These are phyloP conservation scores for Tephrocybe sp. DNA, from an alignment of 768 basidiomycete genomes.

Conservation along the genomic window DNA sequence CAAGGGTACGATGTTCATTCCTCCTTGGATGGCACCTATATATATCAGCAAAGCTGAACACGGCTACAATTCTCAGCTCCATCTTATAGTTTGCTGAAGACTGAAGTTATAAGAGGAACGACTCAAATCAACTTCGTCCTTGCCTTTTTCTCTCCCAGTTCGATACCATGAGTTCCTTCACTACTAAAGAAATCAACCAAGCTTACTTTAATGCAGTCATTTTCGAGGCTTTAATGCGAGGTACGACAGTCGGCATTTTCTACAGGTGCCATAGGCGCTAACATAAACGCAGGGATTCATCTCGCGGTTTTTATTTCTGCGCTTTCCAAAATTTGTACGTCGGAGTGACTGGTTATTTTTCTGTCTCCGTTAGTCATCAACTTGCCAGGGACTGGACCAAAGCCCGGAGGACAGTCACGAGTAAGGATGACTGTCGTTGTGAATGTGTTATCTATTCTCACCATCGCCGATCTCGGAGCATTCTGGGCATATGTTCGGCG, in stretches of 20 bases:
- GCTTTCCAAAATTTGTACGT: conserved; percentile 10
- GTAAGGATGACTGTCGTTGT: conserved; percentile 9
- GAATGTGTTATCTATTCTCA: conserved; percentile 6
- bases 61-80: background rate
- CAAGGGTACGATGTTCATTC: too few species aligned
- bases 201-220: conserved; percentile 12
- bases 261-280: background rate
- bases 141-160: background rate
- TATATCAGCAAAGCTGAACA: background rate
- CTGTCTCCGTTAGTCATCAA: too few species aligned
- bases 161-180: background rate
- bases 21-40: background rate
- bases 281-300: conserved; percentile 10
- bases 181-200: conserved; percentile 12
- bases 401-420: conserved; percentile 1
- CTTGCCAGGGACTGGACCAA: conserved; percentile 5
- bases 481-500: conserved; percentile 14
- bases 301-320: conserved; percentile 8
- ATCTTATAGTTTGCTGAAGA: background rate
- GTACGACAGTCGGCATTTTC: background rate
- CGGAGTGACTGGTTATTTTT: too few species aligned
- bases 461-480: conserved; percentile 11
- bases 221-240: conserved; percentile 13
- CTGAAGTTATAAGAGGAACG: background rate
- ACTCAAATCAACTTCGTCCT: background rate